Conservation (phyloP, 2,329 filamentous ascomycete genomes). For the Herpotrichia juniperi region DNA sequence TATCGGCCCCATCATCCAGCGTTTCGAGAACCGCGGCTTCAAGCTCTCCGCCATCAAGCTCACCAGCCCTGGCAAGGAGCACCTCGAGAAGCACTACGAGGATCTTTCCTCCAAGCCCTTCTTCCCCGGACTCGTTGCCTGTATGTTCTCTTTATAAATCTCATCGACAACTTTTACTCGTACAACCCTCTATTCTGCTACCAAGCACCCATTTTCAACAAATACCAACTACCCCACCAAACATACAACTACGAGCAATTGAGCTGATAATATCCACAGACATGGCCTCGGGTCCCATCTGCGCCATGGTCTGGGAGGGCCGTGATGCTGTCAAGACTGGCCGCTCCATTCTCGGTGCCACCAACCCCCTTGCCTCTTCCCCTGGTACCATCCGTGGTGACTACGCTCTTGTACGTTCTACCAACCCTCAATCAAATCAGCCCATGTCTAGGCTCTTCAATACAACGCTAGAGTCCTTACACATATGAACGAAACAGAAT, state of each 20-base stretch:
- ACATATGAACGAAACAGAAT: not conserved
- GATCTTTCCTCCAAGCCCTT: slow-evolving; percentile 95
- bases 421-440: no score
- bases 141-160: slow-evolving; percentile 60
- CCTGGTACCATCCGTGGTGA: slow-evolving; percentile 99
- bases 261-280: slow-evolving; percentile 59
- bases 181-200: not conserved
- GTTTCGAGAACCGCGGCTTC: slow-evolving; percentile 98
- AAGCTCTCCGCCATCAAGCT: slow-evolving; percentile 99
- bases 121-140: slow-evolving; percentile 92
- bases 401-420: slow-evolving; percentile 73
- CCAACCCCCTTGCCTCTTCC: slow-evolving; percentile 93
- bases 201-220: slow-evolving; percentile 11
- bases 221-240: slow-evolving; percentile 11
- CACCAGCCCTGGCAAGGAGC: slow-evolving; percentile 82
- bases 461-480: not conserved
- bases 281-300: slow-evolving; percentile 96
- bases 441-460: no score
- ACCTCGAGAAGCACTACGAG: slow-evolving; percentile 97
- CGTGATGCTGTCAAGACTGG: slow-evolving; percentile 99
- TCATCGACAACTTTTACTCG: not conserved
- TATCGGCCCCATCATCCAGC: slow-evolving; percentile 94
- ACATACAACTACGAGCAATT: no score
- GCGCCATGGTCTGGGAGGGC: slow-evolving; percentile 99
- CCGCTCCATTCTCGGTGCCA: slow-evolving; percentile 94